Base-by-base conservation (phyloP, 495 filamentous ascomycete genomes). In the Astrocystis sublimbata region DNA sequence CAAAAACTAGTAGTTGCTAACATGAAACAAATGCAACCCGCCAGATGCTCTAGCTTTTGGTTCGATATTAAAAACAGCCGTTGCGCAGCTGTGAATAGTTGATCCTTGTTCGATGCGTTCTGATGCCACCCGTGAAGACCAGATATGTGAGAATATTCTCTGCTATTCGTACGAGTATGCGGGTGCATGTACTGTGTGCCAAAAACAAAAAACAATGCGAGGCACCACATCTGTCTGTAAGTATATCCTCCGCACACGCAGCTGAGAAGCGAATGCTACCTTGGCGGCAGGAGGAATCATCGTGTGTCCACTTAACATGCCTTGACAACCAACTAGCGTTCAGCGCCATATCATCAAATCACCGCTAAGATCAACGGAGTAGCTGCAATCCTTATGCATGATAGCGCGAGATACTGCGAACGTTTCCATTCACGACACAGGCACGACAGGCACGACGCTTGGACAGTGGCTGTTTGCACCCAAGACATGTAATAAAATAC, bases 331-430 rank as follows among this genome's bases (percentile, higher is more conserved):
- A 61, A 51, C 47, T 51, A 53, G 47, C 47, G 47, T 28, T 24
- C 43, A 52, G 35, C 46, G 43, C 45, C 45, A 60, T 60, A 43
- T 52, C 58, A 35, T 35, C 30, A 36, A 51, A 35, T 52, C 49
- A 52, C 30, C 49, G n/a, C 49, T 33, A 52, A 52, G n/a, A 35
- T 35, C 57, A 60, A 51, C 57, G 38, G 21, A 60, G 28, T 46
- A 54, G 28, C 45, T 30, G 59, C 38, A 61, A 40, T 55, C 30
- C 59, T 53, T 40, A 53, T 45, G 59, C 50, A 54, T 35, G 58
- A 51, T 55, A 38, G 36, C 55, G 59, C 59, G 55, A 61, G 59
- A 61, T 61, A 38, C 59, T 52, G 49, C 45, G 41, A 61, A 61
- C 50, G 38, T 38, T 26, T 59, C 56, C 42, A 43, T 40, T 21